A percentile compares a stretch with the other conserved stretches of the same genome.
These are phyloP conservation scores for Aureobasidium subglaciale DNA, from an alignment of 2,329 filamentous ascomycete species.

Conservation along the genomic window DNA sequence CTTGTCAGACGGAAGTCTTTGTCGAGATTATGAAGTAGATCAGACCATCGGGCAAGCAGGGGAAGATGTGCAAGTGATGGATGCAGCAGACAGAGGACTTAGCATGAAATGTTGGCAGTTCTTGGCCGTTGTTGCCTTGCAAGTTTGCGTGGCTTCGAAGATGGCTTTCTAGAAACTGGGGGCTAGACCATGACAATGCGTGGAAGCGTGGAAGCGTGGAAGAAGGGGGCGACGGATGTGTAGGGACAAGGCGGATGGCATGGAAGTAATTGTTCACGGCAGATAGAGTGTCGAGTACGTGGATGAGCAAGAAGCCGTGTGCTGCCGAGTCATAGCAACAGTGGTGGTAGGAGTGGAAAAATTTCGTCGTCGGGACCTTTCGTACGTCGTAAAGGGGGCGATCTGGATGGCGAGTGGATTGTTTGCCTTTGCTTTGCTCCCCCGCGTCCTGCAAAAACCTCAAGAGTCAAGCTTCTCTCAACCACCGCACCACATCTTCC, in stretches of 20 bases:
- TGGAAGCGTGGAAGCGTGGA: background rate
- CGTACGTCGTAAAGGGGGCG: background rate
- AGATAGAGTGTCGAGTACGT: background rate
- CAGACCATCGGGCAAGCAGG: background rate
- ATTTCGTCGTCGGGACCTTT: background rate
- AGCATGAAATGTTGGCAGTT: too few relatives aligned
- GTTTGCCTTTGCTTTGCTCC: conserved; percentile 5
- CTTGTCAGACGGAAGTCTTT: too few relatives aligned
- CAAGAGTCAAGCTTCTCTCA: conserved; percentile 6
- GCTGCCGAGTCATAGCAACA: background rate
- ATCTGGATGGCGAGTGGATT: background rate
- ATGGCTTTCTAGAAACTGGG: background rate
- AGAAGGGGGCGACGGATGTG: background rate
- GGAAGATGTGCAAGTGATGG: too few relatives aligned
- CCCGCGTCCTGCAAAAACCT: background rate
- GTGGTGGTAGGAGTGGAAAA: background rate
- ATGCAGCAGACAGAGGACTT: too few relatives aligned
- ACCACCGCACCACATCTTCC: conserved; percentile 6
- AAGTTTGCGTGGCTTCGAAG: background rate
- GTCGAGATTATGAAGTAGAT: too few relatives aligned
- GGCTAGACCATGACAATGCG: background rate
- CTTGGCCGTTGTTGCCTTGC: background rate
- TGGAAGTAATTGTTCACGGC: background rate
- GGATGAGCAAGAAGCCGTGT: background rate
- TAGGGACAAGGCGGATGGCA: background rate